Evolutionary conservation across 2,329 filamentous ascomycete genomes (phyloP).

Genomic region (Colletotrichum magnum): DNA sequence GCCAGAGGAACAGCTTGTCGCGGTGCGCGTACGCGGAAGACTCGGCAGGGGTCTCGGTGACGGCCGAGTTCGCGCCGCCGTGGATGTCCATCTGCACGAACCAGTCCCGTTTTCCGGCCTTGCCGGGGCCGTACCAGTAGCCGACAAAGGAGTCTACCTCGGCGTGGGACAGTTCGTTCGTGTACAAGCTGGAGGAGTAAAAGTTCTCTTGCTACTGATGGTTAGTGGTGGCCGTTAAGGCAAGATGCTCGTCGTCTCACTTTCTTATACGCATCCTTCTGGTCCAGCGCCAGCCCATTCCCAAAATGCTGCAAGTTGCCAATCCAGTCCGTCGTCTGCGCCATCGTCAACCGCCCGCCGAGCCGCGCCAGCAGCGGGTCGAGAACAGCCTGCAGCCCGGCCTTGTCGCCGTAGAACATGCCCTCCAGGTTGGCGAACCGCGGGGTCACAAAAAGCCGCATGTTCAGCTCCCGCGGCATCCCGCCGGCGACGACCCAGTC

Average conservation of each 20-base stretch:
- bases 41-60: slow-evolving; percentile 45
- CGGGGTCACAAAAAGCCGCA: slow-evolving; percentile 44
- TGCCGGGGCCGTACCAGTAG: slow-evolving; percentile 47
- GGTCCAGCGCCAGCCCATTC: slow-evolving; percentile 48
- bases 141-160: slow-evolving; percentile 44
- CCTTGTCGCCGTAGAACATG: slow-evolving; percentile 46
- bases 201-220: slow-evolving; percentile 46
- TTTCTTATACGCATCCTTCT: slow-evolving; percentile 46
- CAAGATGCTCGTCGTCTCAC: background rate
- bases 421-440: slow-evolving; percentile 46
- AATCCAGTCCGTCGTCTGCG: slow-evolving; percentile 49
- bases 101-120: slow-evolving; percentile 48
- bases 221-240: no score
- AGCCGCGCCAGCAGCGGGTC: slow-evolving; percentile 43
- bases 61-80: slow-evolving; percentile 53
- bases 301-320: slow-evolving; percentile 51
- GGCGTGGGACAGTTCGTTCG: slow-evolving; percentile 43
- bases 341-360: slow-evolving; percentile 49
- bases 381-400: slow-evolving; percentile 39
- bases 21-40: slow-evolving; percentile 56
- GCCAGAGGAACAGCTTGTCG: slow-evolving; percentile 64
- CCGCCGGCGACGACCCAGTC: slow-evolving; percentile 41
- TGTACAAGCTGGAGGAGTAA: slow-evolving; percentile 48
- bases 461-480: slow-evolving; percentile 46
- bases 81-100: slow-evolving; percentile 52